Percentiles rank a stretch among this genome's conserved stretches.
These are phyloP conservation scores for Suillus luteus DNA, from an alignment of 768 basidiomycete genomes.

Conservation along the genomic window DNA sequence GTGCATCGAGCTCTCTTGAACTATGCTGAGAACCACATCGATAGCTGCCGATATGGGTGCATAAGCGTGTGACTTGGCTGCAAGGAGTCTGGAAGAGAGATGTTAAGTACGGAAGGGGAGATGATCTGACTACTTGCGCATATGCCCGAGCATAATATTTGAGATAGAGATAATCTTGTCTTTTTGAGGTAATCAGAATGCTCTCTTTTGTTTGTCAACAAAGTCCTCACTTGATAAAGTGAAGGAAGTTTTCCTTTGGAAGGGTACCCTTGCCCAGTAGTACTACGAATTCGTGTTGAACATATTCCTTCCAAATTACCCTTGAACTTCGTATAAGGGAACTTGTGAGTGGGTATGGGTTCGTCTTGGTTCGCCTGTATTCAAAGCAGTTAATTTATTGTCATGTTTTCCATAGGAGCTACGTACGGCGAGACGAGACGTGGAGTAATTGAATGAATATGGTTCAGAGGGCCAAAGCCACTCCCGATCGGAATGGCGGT, in stretches of 20 bases:
- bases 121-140: constrained; percentile 43
- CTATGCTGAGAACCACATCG: constrained; percentile 60
- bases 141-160: constrained; percentile 87
- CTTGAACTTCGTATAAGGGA: constrained; percentile 61
- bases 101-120: neutral
- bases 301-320: constrained; percentile 68
- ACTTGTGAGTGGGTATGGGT: constrained; percentile 70
- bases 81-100: constrained; percentile 55
- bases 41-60: constrained; percentile 62
- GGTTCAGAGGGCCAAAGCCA: constrained; percentile 87
- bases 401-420: constrained; percentile 3
- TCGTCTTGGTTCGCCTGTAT: constrained; percentile 52
- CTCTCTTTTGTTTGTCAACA: neutral
- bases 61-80: constrained; percentile 73
- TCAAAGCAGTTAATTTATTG: neutral
- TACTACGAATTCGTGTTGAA: constrained; percentile 83
- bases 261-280: constrained; percentile 76
- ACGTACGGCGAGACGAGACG: constrained; percentile 59
- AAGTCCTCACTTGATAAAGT: constrained; percentile 75
- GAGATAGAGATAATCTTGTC: constrained; percentile 82
- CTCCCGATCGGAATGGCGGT: constrained; percentile 66
- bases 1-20: constrained; percentile 74
- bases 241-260: constrained; percentile 63
- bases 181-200: constrained; percentile 27
- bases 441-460: constrained; percentile 61